Base-by-base conservation (phyloP, 2,329 filamentous ascomycete species). In the Leptographium radiaticola region DNA sequence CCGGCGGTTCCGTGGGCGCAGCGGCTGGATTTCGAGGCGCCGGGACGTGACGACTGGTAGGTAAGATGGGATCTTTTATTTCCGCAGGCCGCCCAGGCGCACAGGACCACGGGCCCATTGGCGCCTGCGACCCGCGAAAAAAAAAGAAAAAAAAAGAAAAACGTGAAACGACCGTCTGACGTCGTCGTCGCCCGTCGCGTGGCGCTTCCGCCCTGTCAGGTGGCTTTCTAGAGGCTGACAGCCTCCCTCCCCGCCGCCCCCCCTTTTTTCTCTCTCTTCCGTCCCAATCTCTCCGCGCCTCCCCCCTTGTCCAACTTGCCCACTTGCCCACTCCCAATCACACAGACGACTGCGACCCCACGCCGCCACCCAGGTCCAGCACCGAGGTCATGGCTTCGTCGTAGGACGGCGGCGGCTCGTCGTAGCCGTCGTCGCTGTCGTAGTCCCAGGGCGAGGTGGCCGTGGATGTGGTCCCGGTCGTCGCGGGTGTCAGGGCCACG, bases 371-470 rank as follows among this genome's bases (percentile, higher is more conserved):
- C 25, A 51, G 49, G 13, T 51, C 49, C 57, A 93, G 69, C 55
- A 83, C 80, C 59, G 87, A 84, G 8, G 89, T 89, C 69, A 96
- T 84, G 13, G 89, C 89, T 68, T 96, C 90, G 68, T 95, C 89
- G 64, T 97, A 97, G 63, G 88, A 95, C 9, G 90, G 90, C 18
- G 91, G 90, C n/a, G 89, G 87, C 54, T 93, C 89, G 36, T 88
- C 84, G 59, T 79, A 74, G 0, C 66, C 64, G 18, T 71, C 67
- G 1, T 38, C 50, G n/a, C 39, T 20, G 9, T 38, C 16, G 2
- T 67, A 80, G 78, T 42, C 12, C 39, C 39, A 42, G 39, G 43
- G 20, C 20, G 18, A 9, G 4, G 25, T 25, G 25, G 25, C 25
- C n/a, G 43, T 46, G 43, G 43, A 2, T 8, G 39, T 8, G 8